phyloP scores from a whole-genome alignment of 2,329 filamentous ascomycete genomes.

The Cadophora sp. region DNA sequence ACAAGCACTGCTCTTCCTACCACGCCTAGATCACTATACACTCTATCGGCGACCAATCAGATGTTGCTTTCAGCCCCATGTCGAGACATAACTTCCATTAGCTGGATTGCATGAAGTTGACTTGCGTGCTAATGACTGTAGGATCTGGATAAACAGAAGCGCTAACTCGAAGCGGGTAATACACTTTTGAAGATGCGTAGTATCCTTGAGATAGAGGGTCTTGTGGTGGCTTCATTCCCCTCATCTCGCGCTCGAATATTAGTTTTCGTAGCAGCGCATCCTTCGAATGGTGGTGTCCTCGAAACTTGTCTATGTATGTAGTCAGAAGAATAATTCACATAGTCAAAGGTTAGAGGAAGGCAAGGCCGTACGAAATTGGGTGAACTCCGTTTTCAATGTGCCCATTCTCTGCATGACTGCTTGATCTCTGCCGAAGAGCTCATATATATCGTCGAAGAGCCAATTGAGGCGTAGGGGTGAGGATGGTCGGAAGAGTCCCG shows the following conservation, averaged over 20 bases:
- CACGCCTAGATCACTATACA: no score
- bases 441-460: not conserved
- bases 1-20: no score
- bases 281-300: not conserved
- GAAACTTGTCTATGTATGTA: not conserved
- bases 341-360: not conserved
- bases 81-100: no score
- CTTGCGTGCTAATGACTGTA: not conserved
- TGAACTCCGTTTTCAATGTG: not conserved
- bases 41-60: no score
- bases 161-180: not conserved
- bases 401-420: not conserved
- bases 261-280: not conserved
- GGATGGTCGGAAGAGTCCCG: not conserved
- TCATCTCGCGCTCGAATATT: not conserved
- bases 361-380: not conserved
- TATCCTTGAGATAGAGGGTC: not conserved
- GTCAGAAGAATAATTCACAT: no score
- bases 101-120: not conserved
- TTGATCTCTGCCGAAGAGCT: not conserved
- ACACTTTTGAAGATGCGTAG: not conserved
- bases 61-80: no score
- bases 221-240: not conserved
- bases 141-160: not conserved
- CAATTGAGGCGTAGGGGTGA: not conserved